Conservation (phyloP, 202 grass and related monocot species). For the Setaria italica region DNA sequence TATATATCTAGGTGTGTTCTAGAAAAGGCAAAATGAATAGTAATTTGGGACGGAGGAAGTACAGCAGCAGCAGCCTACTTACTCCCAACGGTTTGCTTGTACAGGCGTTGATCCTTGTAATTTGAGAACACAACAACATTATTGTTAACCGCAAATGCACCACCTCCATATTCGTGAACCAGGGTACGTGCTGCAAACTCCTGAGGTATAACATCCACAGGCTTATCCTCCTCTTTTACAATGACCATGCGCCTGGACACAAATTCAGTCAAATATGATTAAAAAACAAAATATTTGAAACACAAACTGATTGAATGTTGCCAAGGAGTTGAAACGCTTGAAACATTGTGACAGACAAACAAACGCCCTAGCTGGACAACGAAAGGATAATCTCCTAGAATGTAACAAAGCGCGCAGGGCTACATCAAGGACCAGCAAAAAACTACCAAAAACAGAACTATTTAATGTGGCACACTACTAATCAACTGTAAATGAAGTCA, state of each 20-base stretch:
- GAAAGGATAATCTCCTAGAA: no score
- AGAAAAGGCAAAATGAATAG: no score
- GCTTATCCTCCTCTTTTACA: conserved; percentile 76
- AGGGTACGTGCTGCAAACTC: conserved; percentile 83
- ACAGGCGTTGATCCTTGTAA: conserved; percentile 86
- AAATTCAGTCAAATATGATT: conserved; percentile 38
- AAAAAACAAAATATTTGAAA: background rate
- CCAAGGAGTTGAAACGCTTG: background rate
- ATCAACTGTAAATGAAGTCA: no score
- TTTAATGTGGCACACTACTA: no score
- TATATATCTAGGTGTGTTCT: no score
- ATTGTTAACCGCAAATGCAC: conserved; percentile 68
- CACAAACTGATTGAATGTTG: background rate
- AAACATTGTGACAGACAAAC: no score
- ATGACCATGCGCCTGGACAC: conserved; percentile 69
- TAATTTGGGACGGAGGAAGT: no score
- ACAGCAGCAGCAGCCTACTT: conserved; percentile 3
- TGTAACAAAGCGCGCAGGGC: no score
- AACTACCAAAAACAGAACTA: no score
- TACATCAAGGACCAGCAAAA: no score
- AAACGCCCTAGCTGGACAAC: no score
- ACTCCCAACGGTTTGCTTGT: conserved; percentile 72
- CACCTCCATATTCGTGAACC: conserved; percentile 89
- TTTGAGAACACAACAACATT: conserved; percentile 87
- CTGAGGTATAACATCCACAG: conserved; percentile 74